Evolutionary conservation across 2,329 filamentous ascomycete genomes (phyloP).

Genomic region (Volutella citrinella): DNA sequence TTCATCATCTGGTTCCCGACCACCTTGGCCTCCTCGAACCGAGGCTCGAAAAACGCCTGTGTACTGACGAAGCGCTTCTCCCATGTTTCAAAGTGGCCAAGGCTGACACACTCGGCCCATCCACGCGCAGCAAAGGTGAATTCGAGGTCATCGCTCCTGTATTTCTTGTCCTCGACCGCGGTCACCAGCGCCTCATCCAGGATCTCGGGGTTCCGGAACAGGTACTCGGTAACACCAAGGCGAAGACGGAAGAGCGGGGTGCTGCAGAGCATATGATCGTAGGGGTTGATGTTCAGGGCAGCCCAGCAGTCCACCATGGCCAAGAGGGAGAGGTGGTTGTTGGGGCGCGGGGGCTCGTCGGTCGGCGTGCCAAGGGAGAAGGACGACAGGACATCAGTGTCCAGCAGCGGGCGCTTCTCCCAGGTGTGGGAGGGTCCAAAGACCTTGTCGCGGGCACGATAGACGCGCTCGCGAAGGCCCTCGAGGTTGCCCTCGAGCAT

Average conservation of each 20-base stretch:
- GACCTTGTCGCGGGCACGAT: slow-evolving; percentile 63
- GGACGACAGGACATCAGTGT: slow-evolving; percentile 81
- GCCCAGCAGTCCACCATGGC: slow-evolving; percentile 99
- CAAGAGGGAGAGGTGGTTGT: slow-evolving; percentile 89
- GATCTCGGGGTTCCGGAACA: slow-evolving; percentile 79
- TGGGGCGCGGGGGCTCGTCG: slow-evolving; percentile 62
- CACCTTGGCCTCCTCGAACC: slow-evolving; percentile 82
- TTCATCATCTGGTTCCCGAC: slow-evolving; percentile 97
- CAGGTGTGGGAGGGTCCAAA: slow-evolving; percentile 66
- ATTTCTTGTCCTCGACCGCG: slow-evolving; percentile 84
- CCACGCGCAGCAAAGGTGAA: slow-evolving; percentile 96
- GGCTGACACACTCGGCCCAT: slow-evolving; percentile 90
- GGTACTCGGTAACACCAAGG: slow-evolving; percentile 93
- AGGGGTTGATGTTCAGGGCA: slow-evolving; percentile 86
- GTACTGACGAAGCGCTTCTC: slow-evolving; percentile 87
- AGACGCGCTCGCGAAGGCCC: slow-evolving; percentile 72
- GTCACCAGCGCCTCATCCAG: slow-evolving; percentile 83
- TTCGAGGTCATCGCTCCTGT: slow-evolving; percentile 92
- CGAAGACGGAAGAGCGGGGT: slow-evolving; percentile 96
- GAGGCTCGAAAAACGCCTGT: slow-evolving; percentile 85
- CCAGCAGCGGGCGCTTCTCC: slow-evolving; percentile 65
- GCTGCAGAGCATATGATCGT: slow-evolving; percentile 99
- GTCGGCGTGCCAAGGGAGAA: slow-evolving; percentile 77
- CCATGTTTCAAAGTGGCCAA: slow-evolving; percentile 92
- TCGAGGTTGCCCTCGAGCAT: slow-evolving; percentile 84